Conservation (phyloP, 345 rosid species). For the Brassica carinata region DNA sequence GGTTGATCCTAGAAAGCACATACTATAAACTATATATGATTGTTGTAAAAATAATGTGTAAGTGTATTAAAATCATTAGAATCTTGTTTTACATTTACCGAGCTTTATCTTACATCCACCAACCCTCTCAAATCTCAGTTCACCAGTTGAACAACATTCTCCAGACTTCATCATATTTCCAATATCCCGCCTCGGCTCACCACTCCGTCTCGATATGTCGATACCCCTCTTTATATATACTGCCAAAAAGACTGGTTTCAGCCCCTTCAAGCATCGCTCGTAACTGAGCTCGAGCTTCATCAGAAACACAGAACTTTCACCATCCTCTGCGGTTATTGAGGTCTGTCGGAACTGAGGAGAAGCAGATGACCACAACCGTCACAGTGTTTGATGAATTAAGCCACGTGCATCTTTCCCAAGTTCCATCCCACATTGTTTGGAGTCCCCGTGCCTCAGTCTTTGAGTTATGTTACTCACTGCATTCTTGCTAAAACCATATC, state of each 20-base stretch:
- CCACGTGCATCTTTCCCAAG: background rate
- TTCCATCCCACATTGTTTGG: background rate
- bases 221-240: background rate
- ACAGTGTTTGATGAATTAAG: slow-evolving; percentile 52
- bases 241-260: slow-evolving; percentile 10
- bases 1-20: background rate
- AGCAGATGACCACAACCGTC: slow-evolving; percentile 56
- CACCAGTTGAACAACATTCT: background rate
- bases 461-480: background rate
- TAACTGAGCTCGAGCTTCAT: slow-evolving; percentile 50
- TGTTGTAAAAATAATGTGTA: too few relatives aligned
- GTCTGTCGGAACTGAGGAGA: slow-evolving; percentile 52
- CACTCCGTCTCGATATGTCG: background rate
- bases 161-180: background rate
- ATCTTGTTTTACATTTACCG: background rate
- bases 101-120: background rate
- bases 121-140: background rate
- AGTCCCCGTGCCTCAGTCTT: background rate
- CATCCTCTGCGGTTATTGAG: slow-evolving; percentile 44
- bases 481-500: background rate
- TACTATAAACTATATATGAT: too few relatives aligned
- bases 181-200: background rate
- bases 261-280: slow-evolving; percentile 35
- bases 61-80: too few relatives aligned
- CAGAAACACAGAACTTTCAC: slow-evolving; percentile 65